phyloP scores from a whole-genome alignment of 2,329 filamentous ascomycete genomes.

The Fusarium nisikadoi region DNA sequence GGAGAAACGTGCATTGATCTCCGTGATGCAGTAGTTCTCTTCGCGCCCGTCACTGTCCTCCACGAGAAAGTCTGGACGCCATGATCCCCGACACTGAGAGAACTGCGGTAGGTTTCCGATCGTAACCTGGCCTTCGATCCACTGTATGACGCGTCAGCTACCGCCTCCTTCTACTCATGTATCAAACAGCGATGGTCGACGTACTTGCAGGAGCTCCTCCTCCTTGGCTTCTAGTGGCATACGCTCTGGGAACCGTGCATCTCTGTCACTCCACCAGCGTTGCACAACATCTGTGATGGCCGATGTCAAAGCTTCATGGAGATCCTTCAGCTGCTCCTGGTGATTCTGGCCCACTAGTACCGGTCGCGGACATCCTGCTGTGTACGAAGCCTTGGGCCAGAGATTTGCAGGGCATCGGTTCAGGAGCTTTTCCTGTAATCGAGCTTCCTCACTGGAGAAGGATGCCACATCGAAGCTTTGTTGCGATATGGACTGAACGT shows the following conservation, averaged over 20 bases:
- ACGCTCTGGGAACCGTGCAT: constrained; percentile 45
- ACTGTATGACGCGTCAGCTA: constrained; percentile 30
- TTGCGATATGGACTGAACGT: constrained; percentile 5
- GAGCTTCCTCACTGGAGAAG: constrained; percentile 35
- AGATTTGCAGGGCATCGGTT: constrained; percentile 38
- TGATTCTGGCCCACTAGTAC: constrained; percentile 49
- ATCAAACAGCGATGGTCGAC: not conserved
- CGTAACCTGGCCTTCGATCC: constrained; percentile 44
- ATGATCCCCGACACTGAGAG: constrained; percentile 45
- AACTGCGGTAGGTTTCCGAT: constrained; percentile 40
- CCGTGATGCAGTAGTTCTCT: constrained; percentile 50
- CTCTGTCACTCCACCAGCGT: constrained; percentile 52
- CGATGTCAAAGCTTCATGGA: constrained; percentile 47
- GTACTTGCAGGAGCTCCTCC: constrained; percentile 45
- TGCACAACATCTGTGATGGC: constrained; percentile 51
- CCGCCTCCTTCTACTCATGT: not conserved
- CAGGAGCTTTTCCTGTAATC: constrained; percentile 30
- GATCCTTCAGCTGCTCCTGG: constrained; percentile 41
- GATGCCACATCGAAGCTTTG: constrained; percentile 65
- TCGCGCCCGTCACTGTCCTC: constrained; percentile 36
- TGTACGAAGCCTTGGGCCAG: constrained; percentile 47
- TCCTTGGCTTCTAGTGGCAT: constrained; percentile 50
- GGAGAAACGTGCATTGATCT: constrained; percentile 55
- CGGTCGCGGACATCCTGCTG: constrained; percentile 48
- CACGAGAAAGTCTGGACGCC: constrained; percentile 55